These are phyloP conservation scores for Suhomyces coccinellae DNA, from an alignment of 1,139 yeast species.

Conservation along the genomic window DNA sequence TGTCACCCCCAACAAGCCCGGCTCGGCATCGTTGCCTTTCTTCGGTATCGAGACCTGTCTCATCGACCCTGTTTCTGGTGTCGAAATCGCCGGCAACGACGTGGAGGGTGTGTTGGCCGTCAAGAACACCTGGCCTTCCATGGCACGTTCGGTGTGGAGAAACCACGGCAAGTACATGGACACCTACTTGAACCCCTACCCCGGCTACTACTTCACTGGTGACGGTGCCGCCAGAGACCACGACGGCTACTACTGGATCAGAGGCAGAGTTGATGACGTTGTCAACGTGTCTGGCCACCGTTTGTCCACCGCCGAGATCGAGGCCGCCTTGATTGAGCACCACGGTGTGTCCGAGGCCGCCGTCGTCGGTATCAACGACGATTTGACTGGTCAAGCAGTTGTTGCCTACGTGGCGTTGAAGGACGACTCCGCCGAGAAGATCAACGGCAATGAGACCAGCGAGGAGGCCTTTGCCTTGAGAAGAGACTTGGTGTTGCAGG, in stretches of 20 bases:
- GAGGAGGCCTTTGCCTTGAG: constrained; percentile 61
- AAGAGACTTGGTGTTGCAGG: constrained; percentile 82
- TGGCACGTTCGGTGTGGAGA: constrained; percentile 95
- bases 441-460: constrained; percentile 47
- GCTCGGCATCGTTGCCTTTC: constrained; percentile 95
- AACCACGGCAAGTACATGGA: constrained; percentile 89
- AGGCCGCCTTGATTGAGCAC: constrained; percentile 85
- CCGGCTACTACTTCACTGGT: constrained; percentile 96
- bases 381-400: constrained; percentile 96
- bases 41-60: constrained; percentile 90
- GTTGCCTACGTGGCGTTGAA: constrained; percentile 90
- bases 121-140: constrained; percentile 92
- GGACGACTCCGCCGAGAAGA: constrained; percentile 45
- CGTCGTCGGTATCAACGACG: constrained; percentile 92
- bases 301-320: constrained; percentile 95
- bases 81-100: constrained; percentile 81
- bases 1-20: constrained; percentile 93
- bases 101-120: constrained; percentile 96
- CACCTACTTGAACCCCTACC: constrained; percentile 93
- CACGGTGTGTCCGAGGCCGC: constrained; percentile 87
- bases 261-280: constrained; percentile 98
- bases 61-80: constrained; percentile 89
- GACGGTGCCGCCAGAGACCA: constrained; percentile 98
- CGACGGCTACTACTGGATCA: constrained; percentile 97
- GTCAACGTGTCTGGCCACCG: constrained; percentile 98